These are phyloP conservation scores for Cladosporium colombiae DNA, from an alignment of 2,329 filamentous ascomycete species.

Conservation along the genomic window DNA sequence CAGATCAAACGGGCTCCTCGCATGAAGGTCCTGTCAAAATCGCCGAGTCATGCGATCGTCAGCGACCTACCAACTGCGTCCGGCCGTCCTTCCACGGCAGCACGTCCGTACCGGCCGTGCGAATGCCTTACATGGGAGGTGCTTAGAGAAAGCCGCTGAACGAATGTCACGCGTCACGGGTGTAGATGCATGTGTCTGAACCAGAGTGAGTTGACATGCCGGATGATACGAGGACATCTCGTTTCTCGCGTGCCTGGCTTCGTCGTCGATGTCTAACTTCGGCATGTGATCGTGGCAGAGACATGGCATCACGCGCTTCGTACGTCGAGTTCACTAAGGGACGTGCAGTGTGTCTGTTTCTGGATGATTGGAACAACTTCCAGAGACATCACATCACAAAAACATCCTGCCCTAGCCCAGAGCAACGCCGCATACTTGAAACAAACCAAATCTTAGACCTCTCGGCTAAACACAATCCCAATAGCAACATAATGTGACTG, in stretches of 20 bases:
- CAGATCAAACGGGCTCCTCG: slow-evolving; percentile 14
- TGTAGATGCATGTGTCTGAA: neutral
- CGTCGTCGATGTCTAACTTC: neutral
- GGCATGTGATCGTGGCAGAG: neutral
- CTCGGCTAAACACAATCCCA: neutral
- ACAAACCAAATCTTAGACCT: neutral
- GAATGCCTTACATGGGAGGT: slow-evolving; percentile 6
- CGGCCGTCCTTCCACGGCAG: slow-evolving; percentile 1
- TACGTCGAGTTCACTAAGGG: neutral
- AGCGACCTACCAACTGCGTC: neutral
- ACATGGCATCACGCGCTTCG: neutral
- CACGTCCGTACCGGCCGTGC: neutral
- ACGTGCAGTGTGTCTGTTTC: neutral
- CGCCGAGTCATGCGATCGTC: slow-evolving; percentile 14
- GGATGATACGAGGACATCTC: neutral
- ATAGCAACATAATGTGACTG: neutral
- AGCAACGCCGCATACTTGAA: neutral
- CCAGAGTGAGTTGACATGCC: neutral
- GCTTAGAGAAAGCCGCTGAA: neutral
- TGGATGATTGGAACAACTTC: neutral
- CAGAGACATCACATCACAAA: neutral
- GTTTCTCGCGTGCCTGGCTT: neutral
- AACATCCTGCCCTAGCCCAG: neutral
- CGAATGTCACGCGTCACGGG: slow-evolving; percentile 7
- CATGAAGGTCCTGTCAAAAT: slow-evolving; percentile 9